phyloP scores from a whole-genome alignment of 345 rosid species.

The Pseudoturritis turrita region DNA sequence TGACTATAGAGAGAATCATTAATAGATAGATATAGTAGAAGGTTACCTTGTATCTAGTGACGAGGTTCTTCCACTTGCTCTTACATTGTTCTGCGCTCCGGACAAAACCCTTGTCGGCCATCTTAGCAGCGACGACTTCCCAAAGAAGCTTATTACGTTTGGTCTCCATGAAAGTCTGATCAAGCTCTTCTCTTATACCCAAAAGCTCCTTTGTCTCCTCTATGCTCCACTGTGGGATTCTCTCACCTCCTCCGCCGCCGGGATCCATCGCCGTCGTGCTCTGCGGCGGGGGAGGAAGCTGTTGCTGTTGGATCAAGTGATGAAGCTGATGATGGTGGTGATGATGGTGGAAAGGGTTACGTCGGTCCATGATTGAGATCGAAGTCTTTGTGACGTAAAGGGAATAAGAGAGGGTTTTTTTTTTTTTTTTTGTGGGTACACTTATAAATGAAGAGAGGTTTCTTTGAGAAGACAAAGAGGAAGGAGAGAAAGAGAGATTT shows the following conservation, averaged over 20 bases:
- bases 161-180: constrained; percentile 89
- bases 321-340: constrained; percentile 43
- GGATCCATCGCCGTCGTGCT: constrained; percentile 31
- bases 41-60: constrained; percentile 87
- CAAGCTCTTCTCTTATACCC: constrained; percentile 80
- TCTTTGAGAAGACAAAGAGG: constrained; percentile 10
- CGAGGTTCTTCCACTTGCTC: constrained; percentile 99
- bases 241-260: constrained; percentile 37
- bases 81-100: constrained; percentile 98
- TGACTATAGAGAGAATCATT: not conserved
- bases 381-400: constrained; percentile 11
- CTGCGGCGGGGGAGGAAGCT: constrained; percentile 39
- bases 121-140: constrained; percentile 67
- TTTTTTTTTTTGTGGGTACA: not conserved
- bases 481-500: constrained; percentile 26
- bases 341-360: constrained; percentile 40
- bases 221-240: constrained; percentile 93
- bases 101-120: constrained; percentile 76
- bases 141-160: constrained; percentile 89
- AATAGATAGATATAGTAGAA: not conserved
- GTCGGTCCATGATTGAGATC: constrained; percentile 45
- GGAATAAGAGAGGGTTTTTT: not conserved
- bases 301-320: constrained; percentile 39
- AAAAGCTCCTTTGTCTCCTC: constrained; percentile 88
- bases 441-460: constrained; percentile 26